Conservation (phyloP, 2,329 filamentous ascomycete genomes). For the Pezicula carpinea region DNA sequence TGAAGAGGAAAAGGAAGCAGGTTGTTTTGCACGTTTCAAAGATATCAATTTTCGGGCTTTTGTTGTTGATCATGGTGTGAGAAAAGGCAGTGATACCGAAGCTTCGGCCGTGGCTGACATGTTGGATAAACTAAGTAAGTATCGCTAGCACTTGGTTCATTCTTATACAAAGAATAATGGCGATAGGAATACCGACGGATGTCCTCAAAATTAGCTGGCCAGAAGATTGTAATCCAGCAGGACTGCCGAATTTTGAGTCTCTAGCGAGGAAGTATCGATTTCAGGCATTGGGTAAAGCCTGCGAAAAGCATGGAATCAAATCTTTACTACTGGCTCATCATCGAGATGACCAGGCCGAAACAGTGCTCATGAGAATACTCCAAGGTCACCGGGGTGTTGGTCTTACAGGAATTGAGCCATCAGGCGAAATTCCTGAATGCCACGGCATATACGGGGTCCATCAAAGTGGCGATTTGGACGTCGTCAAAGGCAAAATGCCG, state of each 20-base stretch:
- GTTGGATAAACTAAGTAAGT: slow-evolving; percentile 17
- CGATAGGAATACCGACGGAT: slow-evolving; percentile 21
- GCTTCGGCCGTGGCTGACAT: slow-evolving; percentile 41
- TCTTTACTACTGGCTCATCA: slow-evolving; percentile 81
- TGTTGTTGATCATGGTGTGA: slow-evolving; percentile 54
- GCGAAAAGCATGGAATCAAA: slow-evolving; percentile 44
- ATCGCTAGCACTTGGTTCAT: background rate
- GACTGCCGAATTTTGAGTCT: slow-evolving; percentile 67
- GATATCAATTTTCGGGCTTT: slow-evolving; percentile 42
- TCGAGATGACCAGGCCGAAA: slow-evolving; percentile 86
- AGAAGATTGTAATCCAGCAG: slow-evolving; percentile 32
- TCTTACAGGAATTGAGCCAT: slow-evolving; percentile 62
- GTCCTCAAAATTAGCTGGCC: slow-evolving; percentile 47
- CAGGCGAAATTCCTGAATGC: slow-evolving; percentile 77
- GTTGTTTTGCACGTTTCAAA: background rate
- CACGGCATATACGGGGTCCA: slow-evolving; percentile 68
- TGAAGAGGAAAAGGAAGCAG: too few relatives aligned
- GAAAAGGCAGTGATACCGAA: slow-evolving; percentile 48
- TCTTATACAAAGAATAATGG: slow-evolving; percentile 1
- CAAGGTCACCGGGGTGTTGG: slow-evolving; percentile 65
- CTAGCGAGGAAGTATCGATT: slow-evolving; percentile 72
- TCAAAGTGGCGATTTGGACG: slow-evolving; percentile 47
- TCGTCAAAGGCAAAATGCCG: slow-evolving; percentile 13
- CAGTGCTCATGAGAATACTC: slow-evolving; percentile 73
- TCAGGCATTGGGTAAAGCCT: slow-evolving; percentile 60